phyloP scores from a whole-genome alignment of 192 early-diverging fungal species.

The Backusella sp. region DNA sequence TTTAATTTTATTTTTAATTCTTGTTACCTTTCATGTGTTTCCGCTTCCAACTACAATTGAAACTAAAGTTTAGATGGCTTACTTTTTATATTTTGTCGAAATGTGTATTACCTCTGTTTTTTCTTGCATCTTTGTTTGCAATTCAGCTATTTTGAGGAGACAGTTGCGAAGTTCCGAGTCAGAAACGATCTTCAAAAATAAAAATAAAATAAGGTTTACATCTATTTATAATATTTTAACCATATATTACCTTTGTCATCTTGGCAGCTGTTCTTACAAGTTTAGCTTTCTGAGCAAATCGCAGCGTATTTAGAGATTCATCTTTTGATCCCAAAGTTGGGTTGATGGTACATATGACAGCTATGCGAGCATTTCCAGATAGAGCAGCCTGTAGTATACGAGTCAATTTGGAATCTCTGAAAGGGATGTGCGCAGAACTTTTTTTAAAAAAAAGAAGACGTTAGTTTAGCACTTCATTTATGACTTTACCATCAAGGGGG shows the following conservation, averaged over 20 bases:
- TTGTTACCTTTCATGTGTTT: slow-evolving; percentile 9
- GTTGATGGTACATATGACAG: slow-evolving; percentile 91
- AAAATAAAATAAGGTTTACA: not conserved
- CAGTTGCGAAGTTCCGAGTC: slow-evolving; percentile 31
- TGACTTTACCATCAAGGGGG: not conserved
- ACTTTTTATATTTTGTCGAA: not conserved
- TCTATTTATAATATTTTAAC: not conserved
- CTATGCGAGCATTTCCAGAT: slow-evolving; percentile 86
- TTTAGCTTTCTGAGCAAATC: slow-evolving; percentile 93
- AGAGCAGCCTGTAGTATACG: slow-evolving; percentile 93
- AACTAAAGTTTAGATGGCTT: not conserved
- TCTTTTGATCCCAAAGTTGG: slow-evolving; percentile 79
- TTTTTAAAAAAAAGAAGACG: not conserved
- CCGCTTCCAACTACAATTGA: slow-evolving; percentile 13
- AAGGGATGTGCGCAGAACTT: slow-evolving; percentile 80
- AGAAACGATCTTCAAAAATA: slow-evolving; percentile 6
- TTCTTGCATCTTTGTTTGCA: slow-evolving; percentile 28
- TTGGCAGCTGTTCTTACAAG: slow-evolving; percentile 80
- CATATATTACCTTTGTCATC: slow-evolving; percentile 61
- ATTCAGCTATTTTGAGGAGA: slow-evolving; percentile 22
- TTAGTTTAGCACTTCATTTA: not conserved
- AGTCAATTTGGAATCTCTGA: slow-evolving; percentile 96
- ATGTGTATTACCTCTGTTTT: slow-evolving; percentile 26
- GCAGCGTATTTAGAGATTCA: slow-evolving; percentile 88
- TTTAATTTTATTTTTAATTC: not conserved